Evolutionary conservation across 805 yeast genomes (phyloP), one percentile per base, ranked within the genome.

Genomic region (Middelhovenomyces tepae): DNA sequence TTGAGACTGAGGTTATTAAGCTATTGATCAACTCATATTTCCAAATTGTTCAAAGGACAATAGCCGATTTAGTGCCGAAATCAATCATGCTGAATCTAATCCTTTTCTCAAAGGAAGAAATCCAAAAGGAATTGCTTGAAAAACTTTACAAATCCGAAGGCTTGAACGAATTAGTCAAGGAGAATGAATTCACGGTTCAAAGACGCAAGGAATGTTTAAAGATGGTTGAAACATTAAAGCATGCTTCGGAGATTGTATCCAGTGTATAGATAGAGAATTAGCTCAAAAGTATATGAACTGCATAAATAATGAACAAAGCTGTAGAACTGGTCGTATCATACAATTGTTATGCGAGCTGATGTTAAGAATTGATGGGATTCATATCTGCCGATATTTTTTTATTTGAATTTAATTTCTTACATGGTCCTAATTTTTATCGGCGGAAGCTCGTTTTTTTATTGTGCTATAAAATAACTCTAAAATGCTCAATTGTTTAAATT

Each of bases 1-100:
- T 83, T 70, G 98, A 91, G 59, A 91, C 96, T 2, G 97, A 89
- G 54, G 96, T 89, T 24, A 87, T 91, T 54, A 89, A 87, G 63
- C 71, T 89, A 42, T 70, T 91, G 55, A 89, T 91, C 45, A 73
- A 78, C 30, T 83, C 95, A 16, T 91, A 91, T 61, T 91, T 79
- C 63, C 73, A 74, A 49, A 91, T 91, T 56, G 95, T 91, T 31
- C 86, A 87, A 64, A 75, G 94, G 57, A 84, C 96, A 1, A 78
- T 91, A 48, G 80, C 93, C 11, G 98, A 91, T 56, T 62, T 86
- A 46, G 80, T 91, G 47, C 98, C 98, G 46, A 91, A 91, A 63
- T 91, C 96, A 7, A 73, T 91, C 47, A 87, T 86, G 91, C 69
- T 85, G 53, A 87, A 86, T 58, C 72, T 91, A 53, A 89, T 91